Evolutionary conservation across 768 basidiomycete species (phyloP).

Genomic region (Boletus pseudopeckii): DNA sequence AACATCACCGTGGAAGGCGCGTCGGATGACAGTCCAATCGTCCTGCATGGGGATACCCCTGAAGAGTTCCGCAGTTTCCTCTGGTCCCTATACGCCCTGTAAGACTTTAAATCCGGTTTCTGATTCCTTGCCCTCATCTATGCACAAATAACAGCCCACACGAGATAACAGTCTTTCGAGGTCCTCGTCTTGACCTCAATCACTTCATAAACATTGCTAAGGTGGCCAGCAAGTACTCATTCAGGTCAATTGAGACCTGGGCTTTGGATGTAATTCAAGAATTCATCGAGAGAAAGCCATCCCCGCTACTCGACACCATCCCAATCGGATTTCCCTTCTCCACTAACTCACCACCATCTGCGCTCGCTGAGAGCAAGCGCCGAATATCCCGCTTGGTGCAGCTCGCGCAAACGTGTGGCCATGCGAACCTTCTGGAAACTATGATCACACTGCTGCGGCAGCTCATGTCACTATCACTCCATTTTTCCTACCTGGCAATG

Average conservation of each 20-base stretch:
- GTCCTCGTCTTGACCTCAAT: constrained; percentile 47
- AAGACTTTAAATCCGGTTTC: constrained; percentile 24
- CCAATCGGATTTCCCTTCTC: constrained; percentile 30
- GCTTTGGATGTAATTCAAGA: constrained; percentile 70
- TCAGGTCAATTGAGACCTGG: constrained; percentile 74
- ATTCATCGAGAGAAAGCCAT: constrained; percentile 57
- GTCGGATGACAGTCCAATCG: constrained; percentile 63
- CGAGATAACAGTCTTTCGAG: constrained; percentile 50
- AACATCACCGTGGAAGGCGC: constrained; percentile 48
- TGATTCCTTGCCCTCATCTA: background rate
- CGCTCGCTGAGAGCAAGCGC: constrained; percentile 38
- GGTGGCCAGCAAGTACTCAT: constrained; percentile 70
- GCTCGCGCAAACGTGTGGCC: constrained; percentile 65
- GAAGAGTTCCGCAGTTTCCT: constrained; percentile 71
- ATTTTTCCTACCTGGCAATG: constrained; percentile 73
- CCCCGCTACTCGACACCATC: constrained; percentile 46
- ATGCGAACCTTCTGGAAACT: constrained; percentile 55
- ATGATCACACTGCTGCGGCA: constrained; percentile 57
- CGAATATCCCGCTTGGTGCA: constrained; percentile 59
- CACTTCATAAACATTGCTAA: constrained; percentile 60
- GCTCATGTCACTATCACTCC: constrained; percentile 58
- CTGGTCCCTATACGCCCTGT: constrained; percentile 77
- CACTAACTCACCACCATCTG: constrained; percentile 30
- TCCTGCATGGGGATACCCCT: constrained; percentile 58
- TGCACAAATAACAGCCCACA: constrained; percentile 46